Base-by-base conservation (phyloP, 2,329 filamentous ascomycete genomes). In the Lasiodiplodia citricola region DNA sequence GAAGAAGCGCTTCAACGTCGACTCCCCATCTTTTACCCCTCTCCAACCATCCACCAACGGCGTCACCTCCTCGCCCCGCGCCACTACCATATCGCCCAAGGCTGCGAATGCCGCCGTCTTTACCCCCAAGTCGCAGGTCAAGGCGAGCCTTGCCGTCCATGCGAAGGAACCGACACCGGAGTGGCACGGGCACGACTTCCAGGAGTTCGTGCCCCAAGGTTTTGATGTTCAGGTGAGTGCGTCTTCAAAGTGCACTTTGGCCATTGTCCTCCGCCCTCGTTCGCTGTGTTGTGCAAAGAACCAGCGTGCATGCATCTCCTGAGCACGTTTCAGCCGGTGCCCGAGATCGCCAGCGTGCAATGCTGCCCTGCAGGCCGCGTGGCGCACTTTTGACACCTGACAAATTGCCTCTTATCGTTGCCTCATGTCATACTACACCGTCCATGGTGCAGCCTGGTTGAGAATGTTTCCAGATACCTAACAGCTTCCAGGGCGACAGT, bases 1-100 rank as follows among this genome's bases (percentile, higher is more conserved):
- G 41, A 93, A 93, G 80, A 96, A 94, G 80, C 85, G 91, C 35
- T 86, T 99, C 73, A 99, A 97, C 80, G 96, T 97, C 76, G 96
- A 98, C 76, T 98, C 96, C 10, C 95, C 96, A 14, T 93, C 95
- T 58, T 99, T 99, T 79, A 97, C 93, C 0, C 95, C 95, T 47
- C 82, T 87, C 52, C 81, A 84, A 69, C 78, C 85, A 14, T 82
- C 80, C 69, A 80, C 82, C 35, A 83, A 84, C 74, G 84, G 82
- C 64, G 78, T 78, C 64, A 80, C 86, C 54, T 80, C 82, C 28
- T 76, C 82, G 28, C 67, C 67, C 51, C 93, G 93, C 80, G 91
- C 91, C 75, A 87, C 90, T 11, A 90, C 90, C 10, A 94, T 98
- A 72, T 96, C 94, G 8, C 93, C 94, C 1, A 94, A 96, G 80